Base-by-base conservation (phyloP, 176 grass and related monocot genomes). In the Phragmites australis region DNA sequence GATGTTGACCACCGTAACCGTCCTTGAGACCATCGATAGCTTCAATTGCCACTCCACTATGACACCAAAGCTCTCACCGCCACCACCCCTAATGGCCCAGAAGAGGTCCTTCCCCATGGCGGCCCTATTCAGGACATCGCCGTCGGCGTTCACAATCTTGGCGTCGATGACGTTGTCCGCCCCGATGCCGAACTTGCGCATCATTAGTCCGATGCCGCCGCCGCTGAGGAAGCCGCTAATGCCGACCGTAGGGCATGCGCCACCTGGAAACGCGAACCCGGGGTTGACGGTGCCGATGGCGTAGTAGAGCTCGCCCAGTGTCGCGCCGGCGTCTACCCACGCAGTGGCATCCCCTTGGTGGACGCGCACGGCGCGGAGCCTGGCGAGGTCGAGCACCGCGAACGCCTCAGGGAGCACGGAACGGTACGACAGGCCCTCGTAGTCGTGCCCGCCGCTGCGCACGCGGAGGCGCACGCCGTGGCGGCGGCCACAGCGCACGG, bases 371-470 rank as follows among this genome's bases (percentile, higher is more conserved):
- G 19, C 67, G 60, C 64, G 55, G 58, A 84, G 51, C 73, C 14
- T 39, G 9, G 82, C 72, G 1, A 84, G 82, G 82, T 84, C 82
- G 2, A 84, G 44, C 75, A 85, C 83, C 0, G 75, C 83, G 80
- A 78, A 79, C 58, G 3, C 40, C 47, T 75, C 81, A 11, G 82
- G 78, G 15, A 16, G 77, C 26, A 82, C 78, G 17, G 75, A 70
- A 3, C 83, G 64, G 88, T 90, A 93, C 2, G 91, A 93, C 5
- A 93, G 76, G 64, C 83, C 90, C 70, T 87, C 87, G 31, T 89
- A 93, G 80, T 93, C 90, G 56, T 93, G 91, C 15, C 91, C 91
- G 18, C 91, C 88, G 60, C 91, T 90, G 74, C 91, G 65, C 7
- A 90, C n/a, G 39, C 87, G 81, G 60, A 93, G 68, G 9, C 30